Base-by-base conservation (phyloP, 2,329 filamentous ascomycete species). In the Fusarium veterinarium region DNA sequence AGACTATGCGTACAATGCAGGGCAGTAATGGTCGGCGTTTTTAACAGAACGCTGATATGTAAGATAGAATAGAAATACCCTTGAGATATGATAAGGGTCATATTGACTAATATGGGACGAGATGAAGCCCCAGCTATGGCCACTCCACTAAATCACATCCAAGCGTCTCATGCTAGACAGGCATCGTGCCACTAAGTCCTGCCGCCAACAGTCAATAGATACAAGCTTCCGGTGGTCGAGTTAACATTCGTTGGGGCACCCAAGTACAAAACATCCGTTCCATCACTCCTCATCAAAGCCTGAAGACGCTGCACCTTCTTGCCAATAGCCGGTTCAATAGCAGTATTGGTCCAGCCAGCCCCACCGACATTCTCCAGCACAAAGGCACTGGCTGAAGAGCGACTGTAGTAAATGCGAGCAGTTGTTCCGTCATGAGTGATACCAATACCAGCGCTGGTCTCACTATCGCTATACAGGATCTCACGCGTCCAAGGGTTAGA, bases 281-380 rank as follows among this genome's bases (percentile, higher is more conserved):
- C 68, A 8, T 71, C 68, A 14, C 45, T 58, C 16, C 33, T 67
- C 62, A 63, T 68, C 41, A 63, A 41, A 5, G 67, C 62, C 17
- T 71, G 68, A 0, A 71, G 62, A 17, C 68, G 68, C 28, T 68
- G 62, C 2, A 68, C 68, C 3, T 56, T 71, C 45, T 71, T 71
- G 0, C 68, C 67, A 13, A 42, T 42, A 3, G 17, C 62, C 0
- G 68, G 55, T 11, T 45, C 58, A 44, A 71, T 28, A 7, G 69
- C 67, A 8, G 64, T 71, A 9, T 71, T 58, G 1, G 62, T 71
- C 68, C 68, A 71, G 0, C 62, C 62, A 4, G 56, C 28, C 0
- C 68, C 69, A 1, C 56, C 45, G 3, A 37, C 42, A 23, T 68
- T 71, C 45, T 71, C 68, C 12, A 71, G 67, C 16, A 78, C 73